phyloP scores from a whole-genome alignment of 139 green algal species.

The Yamagishiella unicocca region DNA sequence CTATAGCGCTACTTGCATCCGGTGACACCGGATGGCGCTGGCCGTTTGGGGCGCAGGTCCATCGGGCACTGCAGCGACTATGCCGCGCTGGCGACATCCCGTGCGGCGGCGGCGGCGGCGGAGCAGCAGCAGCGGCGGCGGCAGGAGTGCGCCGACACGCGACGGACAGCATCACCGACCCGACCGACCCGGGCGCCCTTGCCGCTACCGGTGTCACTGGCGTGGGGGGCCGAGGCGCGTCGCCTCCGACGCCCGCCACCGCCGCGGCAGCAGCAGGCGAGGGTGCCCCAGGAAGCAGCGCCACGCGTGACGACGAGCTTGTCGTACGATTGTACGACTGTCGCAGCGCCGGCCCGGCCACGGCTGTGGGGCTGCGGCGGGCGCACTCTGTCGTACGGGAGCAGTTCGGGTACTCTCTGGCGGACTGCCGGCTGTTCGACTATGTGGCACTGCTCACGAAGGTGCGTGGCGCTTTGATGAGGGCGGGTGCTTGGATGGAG shows the following conservation, averaged over 20 bases:
- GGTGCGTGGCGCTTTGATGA: constrained; percentile 4
- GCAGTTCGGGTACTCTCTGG: constrained; percentile 18
- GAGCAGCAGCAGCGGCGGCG: no score
- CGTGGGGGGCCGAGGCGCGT: not conserved
- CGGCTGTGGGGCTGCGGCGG: constrained; percentile 24
- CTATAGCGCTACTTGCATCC: no score
- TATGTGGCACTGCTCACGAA: constrained; percentile 23
- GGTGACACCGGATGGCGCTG: no score
- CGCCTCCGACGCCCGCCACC: not conserved
- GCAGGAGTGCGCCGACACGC: no score
- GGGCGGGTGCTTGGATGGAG: no score
- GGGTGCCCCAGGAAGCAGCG: not conserved
- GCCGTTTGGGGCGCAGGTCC: constrained; percentile 10
- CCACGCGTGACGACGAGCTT: not conserved
- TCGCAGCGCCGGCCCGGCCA: not conserved
- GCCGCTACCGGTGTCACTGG: not conserved
- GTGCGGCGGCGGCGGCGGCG: no score
- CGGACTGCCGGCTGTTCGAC: constrained; percentile 6
- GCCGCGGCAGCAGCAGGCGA: not conserved
- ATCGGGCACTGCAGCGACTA: not conserved
- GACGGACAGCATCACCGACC: constrained; percentile 1
- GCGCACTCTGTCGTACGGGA: constrained; percentile 5
- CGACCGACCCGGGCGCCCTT: no score
- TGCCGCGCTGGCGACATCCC: not conserved
- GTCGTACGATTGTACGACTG: constrained; percentile 32